Percentiles rank a stretch among this genome's conserved stretches.
Evolutionary conservation across 495 filamentous ascomycete genomes (phyloP).

Genomic region (Penicillium pulvis): DNA sequence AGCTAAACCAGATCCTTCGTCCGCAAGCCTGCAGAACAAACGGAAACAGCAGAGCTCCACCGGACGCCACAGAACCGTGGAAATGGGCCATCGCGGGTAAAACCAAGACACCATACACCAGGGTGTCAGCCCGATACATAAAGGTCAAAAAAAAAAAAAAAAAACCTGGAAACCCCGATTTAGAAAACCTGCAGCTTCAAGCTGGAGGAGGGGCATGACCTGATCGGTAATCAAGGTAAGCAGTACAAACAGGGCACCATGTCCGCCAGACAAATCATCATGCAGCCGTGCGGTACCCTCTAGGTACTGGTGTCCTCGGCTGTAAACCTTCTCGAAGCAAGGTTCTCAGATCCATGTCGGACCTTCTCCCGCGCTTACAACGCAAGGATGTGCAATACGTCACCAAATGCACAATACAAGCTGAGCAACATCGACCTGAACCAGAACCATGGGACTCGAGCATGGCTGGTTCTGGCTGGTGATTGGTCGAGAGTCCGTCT

Average conservation of each 20-base stretch:
- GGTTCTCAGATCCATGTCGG: slow-evolving; percentile 25
- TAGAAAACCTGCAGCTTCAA: neutral
- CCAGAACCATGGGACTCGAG: slow-evolving; percentile 15
- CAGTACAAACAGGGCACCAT: no score
- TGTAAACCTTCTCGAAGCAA: slow-evolving; percentile 25
- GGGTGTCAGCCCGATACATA: slow-evolving; percentile 4
- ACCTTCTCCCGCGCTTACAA: slow-evolving; percentile 6
- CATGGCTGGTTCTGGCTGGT: neutral
- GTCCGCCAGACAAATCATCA: no score
- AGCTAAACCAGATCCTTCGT: neutral
- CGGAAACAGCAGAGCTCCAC: slow-evolving; percentile 7
- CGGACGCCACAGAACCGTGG: slow-evolving; percentile 31
- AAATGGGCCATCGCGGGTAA: slow-evolving; percentile 4
- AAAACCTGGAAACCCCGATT: neutral
- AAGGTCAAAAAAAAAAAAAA: slow-evolving; percentile 2
- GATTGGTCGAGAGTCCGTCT: slow-evolving; percentile 1
- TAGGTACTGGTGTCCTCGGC: no score
- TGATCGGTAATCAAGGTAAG: neutral
- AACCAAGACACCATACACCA: slow-evolving; percentile 1
- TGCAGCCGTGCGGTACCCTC: no score
- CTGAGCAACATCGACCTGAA: slow-evolving; percentile 15
- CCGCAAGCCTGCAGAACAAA: slow-evolving; percentile 4
- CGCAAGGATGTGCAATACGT: slow-evolving; percentile 21
- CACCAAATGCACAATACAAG: slow-evolving; percentile 15
- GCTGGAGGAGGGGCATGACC: slow-evolving; percentile 2